phyloP scores from a whole-genome alignment of 768 basidiomycete genomes.

The Exsudoporus frostii region DNA sequence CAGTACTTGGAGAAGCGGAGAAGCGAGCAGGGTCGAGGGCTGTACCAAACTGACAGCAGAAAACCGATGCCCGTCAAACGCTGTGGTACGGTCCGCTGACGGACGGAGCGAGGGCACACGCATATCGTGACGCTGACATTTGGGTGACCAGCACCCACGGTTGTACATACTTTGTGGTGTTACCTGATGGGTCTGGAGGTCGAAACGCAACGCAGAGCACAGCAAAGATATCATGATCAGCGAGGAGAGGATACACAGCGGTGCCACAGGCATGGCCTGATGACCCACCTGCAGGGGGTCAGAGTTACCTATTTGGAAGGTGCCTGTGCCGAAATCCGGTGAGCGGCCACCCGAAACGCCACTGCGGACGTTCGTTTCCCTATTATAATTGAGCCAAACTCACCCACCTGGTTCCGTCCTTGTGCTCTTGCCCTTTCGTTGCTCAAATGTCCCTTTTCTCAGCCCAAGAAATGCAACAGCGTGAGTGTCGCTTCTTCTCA shows the following conservation, averaged over 20 bases:
- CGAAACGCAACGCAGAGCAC: not conserved
- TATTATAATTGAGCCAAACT: slow-evolving; percentile 13
- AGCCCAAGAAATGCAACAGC: slow-evolving; percentile 19
- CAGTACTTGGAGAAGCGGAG: not conserved
- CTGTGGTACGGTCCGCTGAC: not conserved
- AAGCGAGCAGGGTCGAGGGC: slow-evolving; percentile 8
- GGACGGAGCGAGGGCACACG: not conserved
- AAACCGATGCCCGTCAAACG: not conserved
- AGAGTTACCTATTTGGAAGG: not conserved
- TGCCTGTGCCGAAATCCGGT: not conserved
- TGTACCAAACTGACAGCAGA: not conserved
- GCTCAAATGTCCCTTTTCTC: slow-evolving; percentile 13
- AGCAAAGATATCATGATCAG: slow-evolving; percentile 2
- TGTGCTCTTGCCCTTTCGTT: not conserved
- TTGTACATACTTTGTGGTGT: not conserved
- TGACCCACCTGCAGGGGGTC: slow-evolving; percentile 12
- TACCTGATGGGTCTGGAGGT: not conserved
- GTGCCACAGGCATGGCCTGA: not conserved
- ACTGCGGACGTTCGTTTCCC: slow-evolving; percentile 16
- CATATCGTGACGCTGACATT: not conserved
- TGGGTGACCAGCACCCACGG: not conserved
- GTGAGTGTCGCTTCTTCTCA: slow-evolving; percentile 2
- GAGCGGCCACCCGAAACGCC: slow-evolving; percentile 10
- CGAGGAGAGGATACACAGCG: slow-evolving; percentile 1
- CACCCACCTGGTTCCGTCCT: slow-evolving; percentile 14